Evolutionary conservation across 257 asterid genomes (phyloP).

Genomic region (Solanum peruvianum): DNA sequence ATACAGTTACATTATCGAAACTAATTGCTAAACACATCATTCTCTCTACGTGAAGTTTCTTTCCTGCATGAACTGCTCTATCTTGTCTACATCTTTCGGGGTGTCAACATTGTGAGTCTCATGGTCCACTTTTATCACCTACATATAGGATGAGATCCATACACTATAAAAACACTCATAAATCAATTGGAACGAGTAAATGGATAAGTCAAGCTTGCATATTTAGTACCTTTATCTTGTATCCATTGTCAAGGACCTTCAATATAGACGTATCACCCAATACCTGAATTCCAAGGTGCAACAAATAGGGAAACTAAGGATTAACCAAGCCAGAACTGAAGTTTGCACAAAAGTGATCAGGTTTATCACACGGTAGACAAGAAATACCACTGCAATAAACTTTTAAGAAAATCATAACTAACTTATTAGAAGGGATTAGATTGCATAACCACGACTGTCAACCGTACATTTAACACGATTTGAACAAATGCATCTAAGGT

Average conservation of each 20-base stretch:
- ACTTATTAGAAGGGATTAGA: slow-evolving; percentile 89
- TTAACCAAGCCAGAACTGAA: slow-evolving; percentile 62
- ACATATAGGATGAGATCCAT: background rate
- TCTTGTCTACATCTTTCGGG: slow-evolving; percentile 56
- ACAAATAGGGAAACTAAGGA: slow-evolving; percentile 71
- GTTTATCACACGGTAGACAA: background rate
- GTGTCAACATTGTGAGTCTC: slow-evolving; percentile 67
- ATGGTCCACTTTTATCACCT: slow-evolving; percentile 72
- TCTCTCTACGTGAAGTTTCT: slow-evolving; percentile 32
- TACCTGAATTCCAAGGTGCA: slow-evolving; percentile 94
- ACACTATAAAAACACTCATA: background rate
- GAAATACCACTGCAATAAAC: background rate
- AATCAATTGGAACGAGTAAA: background rate
- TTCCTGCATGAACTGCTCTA: slow-evolving; percentile 50
- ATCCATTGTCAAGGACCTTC: slow-evolving; percentile 92
- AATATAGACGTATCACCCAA: background rate
- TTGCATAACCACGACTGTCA: slow-evolving; percentile 69
- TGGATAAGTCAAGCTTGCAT: background rate
- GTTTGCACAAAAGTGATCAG: background rate
- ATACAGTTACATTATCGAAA: no score
- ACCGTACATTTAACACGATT: slow-evolving; percentile 85
- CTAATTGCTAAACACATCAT: no score
- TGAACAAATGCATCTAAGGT: slow-evolving; percentile 63
- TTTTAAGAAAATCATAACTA: slow-evolving; percentile 6
- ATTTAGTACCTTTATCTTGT: slow-evolving; percentile 73